These are phyloP conservation scores for Chlorella vulgaris DNA, from an alignment of 139 green algal genomes.

Conservation along the genomic window DNA sequence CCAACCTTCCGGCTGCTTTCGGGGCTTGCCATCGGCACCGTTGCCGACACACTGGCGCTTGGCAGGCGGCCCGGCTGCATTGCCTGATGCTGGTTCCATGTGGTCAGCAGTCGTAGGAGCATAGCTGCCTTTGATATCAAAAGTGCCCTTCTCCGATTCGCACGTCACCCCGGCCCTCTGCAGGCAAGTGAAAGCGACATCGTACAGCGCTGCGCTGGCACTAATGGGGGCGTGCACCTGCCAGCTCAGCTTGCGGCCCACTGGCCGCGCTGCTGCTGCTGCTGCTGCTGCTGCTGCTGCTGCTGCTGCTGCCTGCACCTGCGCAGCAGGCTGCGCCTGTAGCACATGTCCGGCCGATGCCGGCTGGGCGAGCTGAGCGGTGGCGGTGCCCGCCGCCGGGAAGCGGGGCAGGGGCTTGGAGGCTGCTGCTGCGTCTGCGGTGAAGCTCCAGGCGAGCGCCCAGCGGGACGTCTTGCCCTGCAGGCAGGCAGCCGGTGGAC, in stretches of 20 bases:
- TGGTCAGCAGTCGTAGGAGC: no score
- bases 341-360: no score
- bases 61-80: background rate
- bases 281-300: constrained; percentile 62
- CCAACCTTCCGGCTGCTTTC: constrained; percentile 3
- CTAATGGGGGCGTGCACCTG: background rate
- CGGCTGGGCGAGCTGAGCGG: no score
- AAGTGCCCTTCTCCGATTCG: no score
- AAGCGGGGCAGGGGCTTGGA: constrained; percentile 55
- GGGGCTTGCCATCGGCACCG: background rate
- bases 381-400: constrained; percentile 47
- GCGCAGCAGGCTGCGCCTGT: constrained; percentile 49
- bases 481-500: background rate
- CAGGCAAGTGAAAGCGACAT: background rate
- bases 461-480: constrained; percentile 87
- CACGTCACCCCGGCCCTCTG: background rate
- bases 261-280: constrained; percentile 49
- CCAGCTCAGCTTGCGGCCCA: constrained; percentile 17
- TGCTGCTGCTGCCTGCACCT: constrained; percentile 44
- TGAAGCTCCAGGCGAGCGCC: constrained; percentile 90
- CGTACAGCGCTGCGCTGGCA: background rate
- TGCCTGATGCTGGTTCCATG: background rate
- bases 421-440: constrained; percentile 54
- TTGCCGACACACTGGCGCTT: background rate
- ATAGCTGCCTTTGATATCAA: no score